These are phyloP conservation scores for Pichia scutulata DNA, from an alignment of 805 yeast genomes.

Conservation along the genomic window DNA sequence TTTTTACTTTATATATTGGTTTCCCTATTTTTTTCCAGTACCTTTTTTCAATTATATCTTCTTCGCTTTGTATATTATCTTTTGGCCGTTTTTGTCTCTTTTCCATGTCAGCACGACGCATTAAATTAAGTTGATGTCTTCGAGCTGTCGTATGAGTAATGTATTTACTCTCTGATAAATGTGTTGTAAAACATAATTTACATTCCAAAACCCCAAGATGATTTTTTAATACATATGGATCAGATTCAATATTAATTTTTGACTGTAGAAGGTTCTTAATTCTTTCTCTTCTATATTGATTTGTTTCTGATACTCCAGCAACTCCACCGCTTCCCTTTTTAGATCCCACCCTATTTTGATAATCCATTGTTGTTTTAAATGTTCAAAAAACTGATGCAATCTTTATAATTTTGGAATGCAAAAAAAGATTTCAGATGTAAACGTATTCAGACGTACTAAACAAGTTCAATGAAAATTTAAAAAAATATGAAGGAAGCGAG, in stretches of 20 bases:
- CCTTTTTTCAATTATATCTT: conserved; percentile 27
- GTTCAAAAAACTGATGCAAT: background rate
- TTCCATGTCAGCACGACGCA: conserved; percentile 45
- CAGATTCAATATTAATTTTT: conserved; percentile 47
- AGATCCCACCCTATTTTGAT: conserved; percentile 82
- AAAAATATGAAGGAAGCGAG: conserved; percentile 16
- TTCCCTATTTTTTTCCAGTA: conserved; percentile 56
- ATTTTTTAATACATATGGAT: conserved; percentile 80
- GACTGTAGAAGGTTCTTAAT: conserved; percentile 52
- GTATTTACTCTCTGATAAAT: conserved; percentile 71
- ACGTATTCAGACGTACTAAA: no score
- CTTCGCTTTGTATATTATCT: conserved; percentile 6
- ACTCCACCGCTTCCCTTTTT: conserved; percentile 89
- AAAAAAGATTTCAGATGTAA: no score
- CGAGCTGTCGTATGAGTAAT: conserved; percentile 78
- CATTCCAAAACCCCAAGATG: conserved; percentile 85
- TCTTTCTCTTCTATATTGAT: conserved; percentile 60
- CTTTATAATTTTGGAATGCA: background rate
- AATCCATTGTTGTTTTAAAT: conserved; percentile 53
- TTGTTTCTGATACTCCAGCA: conserved; percentile 65
- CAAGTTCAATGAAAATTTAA: background rate
- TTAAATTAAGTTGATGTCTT: conserved; percentile 69
- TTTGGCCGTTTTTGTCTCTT: conserved; percentile 14
- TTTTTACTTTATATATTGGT: conserved; percentile 63
- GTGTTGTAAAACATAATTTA: conserved; percentile 74